phyloP scores from a whole-genome alignment of 208 protist genomes.

The Trypanosoma cruzi region DNA sequence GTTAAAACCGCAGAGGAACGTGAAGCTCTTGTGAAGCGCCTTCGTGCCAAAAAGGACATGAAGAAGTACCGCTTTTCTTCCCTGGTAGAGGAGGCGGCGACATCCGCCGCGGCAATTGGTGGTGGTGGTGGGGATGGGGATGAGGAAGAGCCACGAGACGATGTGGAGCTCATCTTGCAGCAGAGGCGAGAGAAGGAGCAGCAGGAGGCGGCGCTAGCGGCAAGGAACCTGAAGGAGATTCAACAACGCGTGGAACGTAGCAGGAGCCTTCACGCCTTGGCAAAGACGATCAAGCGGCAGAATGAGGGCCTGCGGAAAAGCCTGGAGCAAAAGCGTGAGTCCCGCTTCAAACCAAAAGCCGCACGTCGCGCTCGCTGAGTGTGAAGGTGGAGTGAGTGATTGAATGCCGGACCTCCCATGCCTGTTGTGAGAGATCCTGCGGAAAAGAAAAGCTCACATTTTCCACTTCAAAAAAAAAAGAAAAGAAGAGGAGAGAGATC shows the following conservation, averaged over 20 bases:
- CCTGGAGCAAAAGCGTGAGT: slow-evolving; percentile 63
- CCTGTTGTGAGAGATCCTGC: too few relatives aligned
- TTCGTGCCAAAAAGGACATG: slow-evolving; percentile 57
- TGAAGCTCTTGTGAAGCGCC: slow-evolving; percentile 37
- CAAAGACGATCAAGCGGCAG: slow-evolving; percentile 79
- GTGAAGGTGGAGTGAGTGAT: background rate
- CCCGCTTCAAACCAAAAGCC: slow-evolving; percentile 72
- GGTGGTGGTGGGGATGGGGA: slow-evolving; percentile 27
- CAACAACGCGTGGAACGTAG: slow-evolving; percentile 85
- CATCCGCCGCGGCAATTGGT: slow-evolving; percentile 29
- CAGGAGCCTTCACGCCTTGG: slow-evolving; percentile 70
- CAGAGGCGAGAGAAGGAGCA: slow-evolving; percentile 44
- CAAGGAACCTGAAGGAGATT: slow-evolving; percentile 67
- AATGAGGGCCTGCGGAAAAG: slow-evolving; percentile 70
- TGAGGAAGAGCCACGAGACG: slow-evolving; percentile 42
- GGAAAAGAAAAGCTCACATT: background rate
- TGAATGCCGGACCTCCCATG: background rate
- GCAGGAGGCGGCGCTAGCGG: slow-evolving; percentile 39
- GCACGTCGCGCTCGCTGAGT: slow-evolving; percentile 59
- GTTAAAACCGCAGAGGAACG: slow-evolving; percentile 36
- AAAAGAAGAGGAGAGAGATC: background rate
- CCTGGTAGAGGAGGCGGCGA: slow-evolving; percentile 30
- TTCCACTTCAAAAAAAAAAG: background rate
- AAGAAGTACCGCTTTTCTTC: slow-evolving; percentile 71
- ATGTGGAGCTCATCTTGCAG: slow-evolving; percentile 55